Base-by-base conservation (phyloP, 768 basidiomycete genomes). In the Suillus subaureus region DNA sequence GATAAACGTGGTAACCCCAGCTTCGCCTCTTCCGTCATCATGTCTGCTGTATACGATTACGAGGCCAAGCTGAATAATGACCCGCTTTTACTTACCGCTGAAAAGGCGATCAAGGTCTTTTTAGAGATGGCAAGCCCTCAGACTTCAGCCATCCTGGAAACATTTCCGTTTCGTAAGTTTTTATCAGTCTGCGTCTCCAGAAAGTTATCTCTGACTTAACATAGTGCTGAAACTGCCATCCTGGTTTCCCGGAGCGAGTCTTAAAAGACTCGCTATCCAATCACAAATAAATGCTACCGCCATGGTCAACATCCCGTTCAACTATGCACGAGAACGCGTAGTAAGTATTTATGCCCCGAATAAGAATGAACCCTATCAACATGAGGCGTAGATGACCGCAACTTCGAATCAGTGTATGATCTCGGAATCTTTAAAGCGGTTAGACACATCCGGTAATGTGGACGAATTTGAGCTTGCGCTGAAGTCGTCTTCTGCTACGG, bases 201-300 rank as follows among this genome's bases (percentile, higher is more conserved):
- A 39, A 37, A 33, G 51, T 64, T 63, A 58, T 45, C 58, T n/a
- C 37, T 75, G 60, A 76, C 26, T 57, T 42, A 47, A 47, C 60
- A 57, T 64, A 76, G 75, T 76, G 56, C 69, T 76, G 35, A 75
- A 68, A 49, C 69, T 76, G 43, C 75, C 75, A 13, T 57, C 60
- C 18, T 80, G 79, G 79, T 73, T 80, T 47, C 79, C 78, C 4
- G 79, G 79, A 5, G 79, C 80, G 23, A 70, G 65, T 18, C 67
- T 77, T 40, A 78, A 69, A 66, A 71, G 72, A 43, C 68, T 71
- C 66, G 77, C 78, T 15, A 55, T 66, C 26, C 70, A 71, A 51
- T 79, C 75, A 13, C 78, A 68, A 45, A 73, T 64, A 7, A 76
- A 70, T 61, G 43, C 76, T 23, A 62, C 70, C 35, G 69, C 71